A percentile compares a stretch with the other conserved stretches of the same genome.
These are phyloP conservation scores for Babesia bovis DNA, from an alignment of 169 alveolate genomes.

Conservation along the genomic window DNA sequence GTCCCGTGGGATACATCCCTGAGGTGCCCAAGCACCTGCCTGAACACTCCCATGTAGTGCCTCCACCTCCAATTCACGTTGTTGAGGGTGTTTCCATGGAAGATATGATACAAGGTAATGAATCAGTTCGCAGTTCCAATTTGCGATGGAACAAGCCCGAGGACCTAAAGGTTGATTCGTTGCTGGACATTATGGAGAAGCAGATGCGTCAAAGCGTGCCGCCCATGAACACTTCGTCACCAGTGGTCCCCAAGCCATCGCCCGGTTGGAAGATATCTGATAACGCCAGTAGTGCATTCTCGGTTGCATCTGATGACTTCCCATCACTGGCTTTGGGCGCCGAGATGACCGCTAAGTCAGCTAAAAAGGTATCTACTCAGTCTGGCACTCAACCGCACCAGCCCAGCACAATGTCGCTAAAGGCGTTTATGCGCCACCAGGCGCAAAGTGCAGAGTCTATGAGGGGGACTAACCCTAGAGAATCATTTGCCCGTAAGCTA, in stretches of 20 bases:
- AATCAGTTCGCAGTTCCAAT: conserved; percentile 4
- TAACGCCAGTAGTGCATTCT: not conserved
- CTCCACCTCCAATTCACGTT: not conserved
- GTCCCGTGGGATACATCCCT: conserved; percentile 40
- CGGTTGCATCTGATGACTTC: conserved; percentile 62
- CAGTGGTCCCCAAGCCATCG: conserved; percentile 21
- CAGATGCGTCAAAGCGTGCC: conserved; percentile 57
- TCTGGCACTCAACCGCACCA: conserved; percentile 9
- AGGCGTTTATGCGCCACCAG: conserved; percentile 51
- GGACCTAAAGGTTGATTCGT: conserved; percentile 53
- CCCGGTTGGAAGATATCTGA: conserved; percentile 59
- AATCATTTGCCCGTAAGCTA: conserved; percentile 58
- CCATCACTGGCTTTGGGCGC: conserved; percentile 53
- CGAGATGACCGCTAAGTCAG: conserved; percentile 11
- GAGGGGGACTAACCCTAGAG: conserved; percentile 23
- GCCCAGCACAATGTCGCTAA: conserved; percentile 59
- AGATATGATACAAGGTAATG: not conserved
- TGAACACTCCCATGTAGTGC: not conserved
- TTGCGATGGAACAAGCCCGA: conserved; percentile 60
- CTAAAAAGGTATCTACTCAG: not conserved
- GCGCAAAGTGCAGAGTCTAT: conserved; percentile 15
- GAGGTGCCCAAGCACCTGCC: conserved; percentile 1
- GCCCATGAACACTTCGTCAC: not conserved
- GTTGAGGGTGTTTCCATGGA: not conserved
- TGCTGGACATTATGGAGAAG: conserved; percentile 62